These are phyloP conservation scores for Paracoccidioides brasiliensis DNA, from an alignment of 2,329 filamentous ascomycete genomes.

Conservation along the genomic window DNA sequence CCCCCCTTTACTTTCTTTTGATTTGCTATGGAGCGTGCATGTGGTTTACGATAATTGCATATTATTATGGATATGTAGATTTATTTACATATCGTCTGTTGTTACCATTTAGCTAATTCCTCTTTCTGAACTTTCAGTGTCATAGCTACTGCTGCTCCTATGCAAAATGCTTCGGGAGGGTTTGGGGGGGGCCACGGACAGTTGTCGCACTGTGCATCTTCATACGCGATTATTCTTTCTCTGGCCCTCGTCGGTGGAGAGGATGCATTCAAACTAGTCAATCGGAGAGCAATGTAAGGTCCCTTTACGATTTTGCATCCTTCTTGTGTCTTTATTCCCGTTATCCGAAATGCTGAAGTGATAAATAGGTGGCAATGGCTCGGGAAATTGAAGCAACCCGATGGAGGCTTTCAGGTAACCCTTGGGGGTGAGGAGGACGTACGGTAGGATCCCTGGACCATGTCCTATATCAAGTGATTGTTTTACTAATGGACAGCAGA, in stretches of 20 bases:
- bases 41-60: neutral
- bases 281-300: constrained; percentile 59
- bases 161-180: constrained; percentile 73
- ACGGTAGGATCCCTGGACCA: constrained; percentile 41
- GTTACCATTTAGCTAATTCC: constrained; percentile 6
- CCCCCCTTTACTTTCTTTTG: neutral
- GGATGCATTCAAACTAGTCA: constrained; percentile 59
- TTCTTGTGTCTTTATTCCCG: neutral
- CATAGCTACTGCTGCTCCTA: constrained; percentile 59
- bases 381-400: constrained; percentile 67
- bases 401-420: constrained; percentile 82
- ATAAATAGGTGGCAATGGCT: constrained; percentile 64
- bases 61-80: neutral
- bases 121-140: constrained; percentile 33
- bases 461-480: neutral
- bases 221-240: constrained; percentile 71
- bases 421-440: constrained; percentile 85
- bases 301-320: neutral
- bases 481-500: constrained; percentile 31
- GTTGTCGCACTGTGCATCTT: constrained; percentile 72
- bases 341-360: constrained; percentile 1
- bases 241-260: constrained; percentile 66
- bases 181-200: constrained; percentile 94
- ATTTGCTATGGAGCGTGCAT: neutral
- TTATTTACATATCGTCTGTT: neutral